Evolutionary conservation across 768 basidiomycete species (phyloP).

Genomic region (Mycena olivaceomarginata): DNA sequence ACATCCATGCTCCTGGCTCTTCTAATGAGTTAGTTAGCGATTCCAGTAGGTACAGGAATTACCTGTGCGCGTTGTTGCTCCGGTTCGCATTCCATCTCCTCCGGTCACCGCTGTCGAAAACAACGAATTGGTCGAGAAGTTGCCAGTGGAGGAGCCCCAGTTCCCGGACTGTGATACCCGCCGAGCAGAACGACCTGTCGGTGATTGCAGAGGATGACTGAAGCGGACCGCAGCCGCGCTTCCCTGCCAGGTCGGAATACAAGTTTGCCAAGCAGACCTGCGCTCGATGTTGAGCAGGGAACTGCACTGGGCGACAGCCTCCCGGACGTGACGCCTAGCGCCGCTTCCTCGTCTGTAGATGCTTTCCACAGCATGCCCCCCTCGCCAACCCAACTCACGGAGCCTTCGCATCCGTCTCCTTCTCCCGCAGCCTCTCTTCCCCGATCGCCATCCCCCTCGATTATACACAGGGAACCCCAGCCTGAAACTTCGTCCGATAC

Average conservation of each 20-base stretch:
- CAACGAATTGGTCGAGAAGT: neutral
- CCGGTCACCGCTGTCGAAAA: neutral
- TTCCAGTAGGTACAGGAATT: neutral
- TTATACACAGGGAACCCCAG: neutral
- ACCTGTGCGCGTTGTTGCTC: neutral
- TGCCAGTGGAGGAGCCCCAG: neutral
- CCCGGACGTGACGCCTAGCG: slow-evolving; percentile 29
- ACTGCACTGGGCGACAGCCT: slow-evolving; percentile 30
- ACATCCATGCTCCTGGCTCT: neutral
- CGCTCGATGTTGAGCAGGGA: slow-evolving; percentile 18
- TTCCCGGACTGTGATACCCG: slow-evolving; percentile 13
- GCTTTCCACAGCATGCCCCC: slow-evolving; percentile 62
- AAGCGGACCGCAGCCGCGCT: slow-evolving; percentile 65
- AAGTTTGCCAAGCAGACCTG: neutral
- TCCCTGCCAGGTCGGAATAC: slow-evolving; percentile 45
- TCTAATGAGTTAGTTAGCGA: neutral
- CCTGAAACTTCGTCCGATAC: neutral
- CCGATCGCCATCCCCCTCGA: slow-evolving; percentile 12
- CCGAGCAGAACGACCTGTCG: slow-evolving; percentile 71
- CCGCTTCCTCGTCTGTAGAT: slow-evolving; percentile 54
- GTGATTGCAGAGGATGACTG: slow-evolving; percentile 85
- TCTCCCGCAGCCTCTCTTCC: slow-evolving; percentile 16
- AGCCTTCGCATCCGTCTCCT: slow-evolving; percentile 15
- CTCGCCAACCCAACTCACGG: slow-evolving; percentile 54
- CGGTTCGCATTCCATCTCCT: slow-evolving; percentile 21